phyloP scores from a whole-genome alignment of 768 basidiomycete genomes.

The Lyophyllum decastes region DNA sequence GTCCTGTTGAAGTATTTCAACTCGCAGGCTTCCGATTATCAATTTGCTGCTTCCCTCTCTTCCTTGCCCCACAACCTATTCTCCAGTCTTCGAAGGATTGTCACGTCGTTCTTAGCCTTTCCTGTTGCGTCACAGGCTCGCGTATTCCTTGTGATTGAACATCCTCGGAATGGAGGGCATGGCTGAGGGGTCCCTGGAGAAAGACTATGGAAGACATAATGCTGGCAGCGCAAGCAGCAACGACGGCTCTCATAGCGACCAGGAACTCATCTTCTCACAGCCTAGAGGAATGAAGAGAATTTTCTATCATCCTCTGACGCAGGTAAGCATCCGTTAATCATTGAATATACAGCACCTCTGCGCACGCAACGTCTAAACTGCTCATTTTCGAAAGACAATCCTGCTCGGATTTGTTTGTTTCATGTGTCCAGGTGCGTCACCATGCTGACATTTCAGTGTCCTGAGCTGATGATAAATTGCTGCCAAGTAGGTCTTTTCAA shows the following conservation, averaged over 20 bases:
- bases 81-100: background rate
- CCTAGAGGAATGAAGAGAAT: constrained; percentile 48
- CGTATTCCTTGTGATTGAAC: background rate
- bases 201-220: constrained; percentile 15
- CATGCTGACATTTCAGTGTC: background rate
- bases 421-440: constrained; percentile 44
- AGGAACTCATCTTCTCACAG: constrained; percentile 17
- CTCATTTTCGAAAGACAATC: constrained; percentile 27
- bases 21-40: constrained; percentile 7
- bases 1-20: constrained; percentile 16
- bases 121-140: background rate
- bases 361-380: background rate
- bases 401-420: constrained; percentile 63
- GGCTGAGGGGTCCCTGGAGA: constrained; percentile 15
- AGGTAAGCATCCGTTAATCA: constrained; percentile 31
- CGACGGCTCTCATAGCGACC: constrained; percentile 16
- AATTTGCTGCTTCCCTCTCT: background rate
- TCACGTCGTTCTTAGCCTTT: background rate
- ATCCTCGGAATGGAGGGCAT: constrained; percentile 7
- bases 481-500: constrained; percentile 58
- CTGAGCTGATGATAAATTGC: background rate
- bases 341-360: background rate
- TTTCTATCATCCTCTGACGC: constrained; percentile 54
- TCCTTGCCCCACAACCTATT: background rate
- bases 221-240: constrained; percentile 22